Evolutionary conservation across 495 filamentous ascomycete genomes (phyloP).

Genomic region (Penicillium coffeae): DNA sequence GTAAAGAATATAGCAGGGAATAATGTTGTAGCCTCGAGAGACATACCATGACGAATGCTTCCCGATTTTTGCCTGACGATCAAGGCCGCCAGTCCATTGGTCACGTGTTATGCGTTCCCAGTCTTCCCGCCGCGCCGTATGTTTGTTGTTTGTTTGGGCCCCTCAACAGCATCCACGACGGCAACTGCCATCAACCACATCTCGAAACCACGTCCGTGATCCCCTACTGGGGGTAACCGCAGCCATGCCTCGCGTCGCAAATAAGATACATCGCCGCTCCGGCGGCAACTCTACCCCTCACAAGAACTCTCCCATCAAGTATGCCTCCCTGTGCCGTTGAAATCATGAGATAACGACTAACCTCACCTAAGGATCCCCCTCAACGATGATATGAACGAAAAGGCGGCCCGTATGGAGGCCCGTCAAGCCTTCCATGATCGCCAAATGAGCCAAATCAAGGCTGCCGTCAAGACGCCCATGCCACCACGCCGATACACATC

Average conservation of each 20-base stretch:
- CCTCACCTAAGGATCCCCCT: constrained; percentile 66
- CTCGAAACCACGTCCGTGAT: constrained; percentile 10
- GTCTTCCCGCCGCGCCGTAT: constrained; percentile 20
- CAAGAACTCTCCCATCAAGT: constrained; percentile 68
- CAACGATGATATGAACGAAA: constrained; percentile 92
- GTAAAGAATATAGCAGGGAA: too few species aligned
- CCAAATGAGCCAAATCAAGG: constrained; percentile 87
- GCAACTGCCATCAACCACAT: constrained; percentile 3
- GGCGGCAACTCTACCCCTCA: constrained; percentile 54
- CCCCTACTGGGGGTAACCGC: constrained; percentile 29
- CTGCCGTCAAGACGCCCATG: constrained; percentile 79
- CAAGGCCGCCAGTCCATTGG: neutral
- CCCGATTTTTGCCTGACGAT: constrained; percentile 1
- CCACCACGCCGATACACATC: constrained; percentile 61
- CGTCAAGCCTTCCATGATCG: constrained; percentile 84
- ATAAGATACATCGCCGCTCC: constrained; percentile 47
- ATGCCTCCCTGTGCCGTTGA: constrained; percentile 11
- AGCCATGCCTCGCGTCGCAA: constrained; percentile 73
- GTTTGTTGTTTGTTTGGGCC: constrained; percentile 36
- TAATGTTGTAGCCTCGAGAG: too few species aligned
- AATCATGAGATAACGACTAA: constrained; percentile 5
- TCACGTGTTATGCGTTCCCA: constrained; percentile 16
- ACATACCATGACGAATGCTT: too few species aligned
- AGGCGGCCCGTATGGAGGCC: constrained; percentile 80
- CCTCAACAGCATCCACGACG: constrained; percentile 17